Evolutionary conservation across 2,329 filamentous ascomycete species (phyloP), one percentile per base, ranked within the genome.

Genomic region (Fusarium bactridioides): DNA sequence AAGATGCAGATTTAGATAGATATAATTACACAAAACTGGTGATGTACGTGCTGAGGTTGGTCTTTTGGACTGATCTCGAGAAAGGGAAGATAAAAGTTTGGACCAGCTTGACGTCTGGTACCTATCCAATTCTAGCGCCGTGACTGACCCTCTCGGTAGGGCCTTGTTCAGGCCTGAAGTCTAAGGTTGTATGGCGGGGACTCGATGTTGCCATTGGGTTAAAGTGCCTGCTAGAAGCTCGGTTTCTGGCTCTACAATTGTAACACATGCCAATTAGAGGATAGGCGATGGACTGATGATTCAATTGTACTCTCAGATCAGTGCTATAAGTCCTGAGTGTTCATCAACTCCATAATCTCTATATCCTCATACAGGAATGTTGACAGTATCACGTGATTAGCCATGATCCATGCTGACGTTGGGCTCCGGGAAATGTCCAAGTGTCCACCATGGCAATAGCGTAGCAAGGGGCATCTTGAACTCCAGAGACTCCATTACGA

Each of bases 121-220:
- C n/a, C n/a, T n/a, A 69, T 59, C 69, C 65, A 59, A 70, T 63
- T 69, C 70, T 72, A 67, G 72, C 57, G 59, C 54, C 51, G 48
- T 59, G 61, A 61, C 57, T 59, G 50, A 35, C 37, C 61, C 61
- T 55, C 63, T 76, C 73, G 57, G 47, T 76, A 74, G 57, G 47
- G 41, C 31, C 62, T 60, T 57, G 64, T 78, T 76, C 70, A 64
- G 71, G 80, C 79, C 80, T 80, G 78, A 81, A 78, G 76, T 80
- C 74, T 81, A 77, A 81, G 78, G 80, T 79, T 76, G 63, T 67
- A 75, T 44, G 54, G 64, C 55, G 54, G 69, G 60, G 56, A 62
- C 64, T 25, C 21, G 21, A 56, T 29, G 13, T 25, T 29, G 18
- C 21, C 27, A 48, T 47, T 27, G 31, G 40, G 37, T 43, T 45